These are phyloP conservation scores for Hirsutella thompsonii DNA, from an alignment of 2,329 filamentous ascomycete species.

Conservation along the genomic window DNA sequence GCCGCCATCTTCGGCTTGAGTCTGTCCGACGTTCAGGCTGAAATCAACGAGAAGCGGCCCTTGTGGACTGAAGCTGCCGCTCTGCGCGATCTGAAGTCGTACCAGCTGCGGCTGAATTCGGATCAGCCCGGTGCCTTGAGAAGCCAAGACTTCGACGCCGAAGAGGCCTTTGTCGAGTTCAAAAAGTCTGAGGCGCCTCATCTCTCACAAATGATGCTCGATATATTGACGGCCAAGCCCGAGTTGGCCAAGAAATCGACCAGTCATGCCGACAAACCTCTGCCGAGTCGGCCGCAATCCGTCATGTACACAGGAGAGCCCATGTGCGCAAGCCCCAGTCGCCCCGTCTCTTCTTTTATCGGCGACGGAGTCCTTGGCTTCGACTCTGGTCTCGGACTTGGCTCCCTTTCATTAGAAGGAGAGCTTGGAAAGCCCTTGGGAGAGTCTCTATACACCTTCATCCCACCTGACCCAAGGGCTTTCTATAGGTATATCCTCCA, in stretches of 20 bases:
- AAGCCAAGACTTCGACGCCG: slow-evolving; percentile 77
- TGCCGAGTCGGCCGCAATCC: slow-evolving; percentile 37
- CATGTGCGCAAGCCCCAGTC: slow-evolving; percentile 38
- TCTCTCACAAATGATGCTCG: slow-evolving; percentile 84
- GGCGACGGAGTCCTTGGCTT: slow-evolving; percentile 29
- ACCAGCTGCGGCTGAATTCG: slow-evolving; percentile 78
- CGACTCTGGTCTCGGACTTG: slow-evolving; percentile 58
- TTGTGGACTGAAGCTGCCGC: slow-evolving; percentile 88
- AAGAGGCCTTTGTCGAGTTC: slow-evolving; percentile 82
- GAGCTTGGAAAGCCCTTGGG: slow-evolving; percentile 41
- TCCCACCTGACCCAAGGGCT: slow-evolving; percentile 68
- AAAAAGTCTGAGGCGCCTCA: slow-evolving; percentile 80
- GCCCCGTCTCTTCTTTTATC: slow-evolving; percentile 35
- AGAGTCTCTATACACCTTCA: slow-evolving; percentile 70
- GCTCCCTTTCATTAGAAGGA: slow-evolving; percentile 49
- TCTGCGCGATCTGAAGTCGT: slow-evolving; percentile 80
- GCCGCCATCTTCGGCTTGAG: slow-evolving; percentile 74
- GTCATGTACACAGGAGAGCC: slow-evolving; percentile 31
- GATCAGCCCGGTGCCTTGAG: slow-evolving; percentile 66
- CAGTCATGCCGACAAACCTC: slow-evolving; percentile 39
- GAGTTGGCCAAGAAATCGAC: slow-evolving; percentile 69
- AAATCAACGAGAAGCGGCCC: slow-evolving; percentile 70
- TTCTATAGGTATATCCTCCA: slow-evolving; percentile 76
- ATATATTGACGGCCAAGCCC: slow-evolving; percentile 75
- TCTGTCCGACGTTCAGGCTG: slow-evolving; percentile 68